Conservation (phyloP, 2,329 filamentous ascomycete species). For the Tolypocladium inflatum region DNA sequence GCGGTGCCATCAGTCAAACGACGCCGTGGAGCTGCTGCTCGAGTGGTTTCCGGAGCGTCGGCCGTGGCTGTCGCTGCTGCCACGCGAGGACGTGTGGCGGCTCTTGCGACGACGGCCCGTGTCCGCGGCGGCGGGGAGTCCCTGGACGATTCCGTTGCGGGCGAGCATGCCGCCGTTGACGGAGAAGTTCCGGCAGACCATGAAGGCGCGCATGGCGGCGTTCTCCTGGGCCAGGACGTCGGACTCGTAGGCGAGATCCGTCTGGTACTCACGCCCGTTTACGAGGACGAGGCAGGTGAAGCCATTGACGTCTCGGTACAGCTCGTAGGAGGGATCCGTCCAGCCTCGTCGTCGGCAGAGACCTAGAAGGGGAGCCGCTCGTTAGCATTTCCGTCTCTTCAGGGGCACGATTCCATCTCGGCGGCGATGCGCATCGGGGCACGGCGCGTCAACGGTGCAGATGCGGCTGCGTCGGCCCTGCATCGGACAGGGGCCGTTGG, state of each 20-base stretch:
- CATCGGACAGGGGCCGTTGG: not conserved
- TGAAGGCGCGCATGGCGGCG: conserved; percentile 90
- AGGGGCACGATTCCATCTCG: not conserved
- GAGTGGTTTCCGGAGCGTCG: conserved; percentile 48
- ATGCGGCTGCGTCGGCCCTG: not conserved
- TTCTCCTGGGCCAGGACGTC: conserved; percentile 82
- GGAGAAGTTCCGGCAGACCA: conserved; percentile 96
- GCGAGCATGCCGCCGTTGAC: conserved; percentile 89
- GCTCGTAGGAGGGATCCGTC: conserved; percentile 84
- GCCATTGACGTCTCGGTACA: conserved; percentile 62
- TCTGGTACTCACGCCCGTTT: conserved; percentile 94
- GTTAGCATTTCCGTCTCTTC: conserved; percentile 20
- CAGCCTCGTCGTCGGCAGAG: conserved; percentile 91
- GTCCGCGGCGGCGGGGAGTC: conserved; percentile 44
- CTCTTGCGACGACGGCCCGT: conserved; percentile 40
- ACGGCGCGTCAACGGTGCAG: not conserved
- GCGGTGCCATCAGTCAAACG: conserved; percentile 37
- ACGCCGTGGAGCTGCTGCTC: conserved; percentile 53
- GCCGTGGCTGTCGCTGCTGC: conserved; percentile 33
- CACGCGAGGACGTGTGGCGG: conserved; percentile 39
- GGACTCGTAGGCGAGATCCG: conserved; percentile 74
- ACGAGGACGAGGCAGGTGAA: conserved; percentile 88
- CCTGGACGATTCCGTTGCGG: conserved; percentile 59
- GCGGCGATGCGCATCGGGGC: not conserved
- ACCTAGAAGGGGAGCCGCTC: conserved; percentile 42